A percentile compares a stretch with the other conserved stretches of the same genome.
Conservation (phyloP, 495 filamentous ascomycete species). For the Hyaloscypha finlandica region DNA sequence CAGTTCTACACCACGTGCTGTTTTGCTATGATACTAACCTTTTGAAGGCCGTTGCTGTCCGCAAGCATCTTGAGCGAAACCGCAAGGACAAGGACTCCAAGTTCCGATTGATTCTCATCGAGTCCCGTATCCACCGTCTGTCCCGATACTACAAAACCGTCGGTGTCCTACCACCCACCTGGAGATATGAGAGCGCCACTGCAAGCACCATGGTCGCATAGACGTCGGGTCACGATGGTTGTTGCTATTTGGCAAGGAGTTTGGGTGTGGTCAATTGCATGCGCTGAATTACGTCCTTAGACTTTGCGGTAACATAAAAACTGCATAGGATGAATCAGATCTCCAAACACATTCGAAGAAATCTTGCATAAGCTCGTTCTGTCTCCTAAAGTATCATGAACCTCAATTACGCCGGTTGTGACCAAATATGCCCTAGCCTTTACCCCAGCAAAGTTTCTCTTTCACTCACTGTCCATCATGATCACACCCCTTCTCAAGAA, state of each 20-base stretch:
- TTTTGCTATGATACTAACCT: slow-evolving; percentile 3
- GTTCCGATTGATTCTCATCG: slow-evolving; percentile 99
- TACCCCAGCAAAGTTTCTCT: neutral
- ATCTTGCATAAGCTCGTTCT: neutral
- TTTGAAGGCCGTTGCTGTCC: slow-evolving; percentile 87
- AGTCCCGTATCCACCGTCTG: slow-evolving; percentile 99
- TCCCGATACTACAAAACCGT: slow-evolving; percentile 98
- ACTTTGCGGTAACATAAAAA: slow-evolving; percentile 27
- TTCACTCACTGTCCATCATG: neutral
- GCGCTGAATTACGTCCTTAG: slow-evolving; percentile 17
- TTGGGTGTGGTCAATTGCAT: slow-evolving; percentile 33
- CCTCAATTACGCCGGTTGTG: neutral
- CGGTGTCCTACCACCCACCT: slow-evolving; percentile 95
- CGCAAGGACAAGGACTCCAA: slow-evolving; percentile 99
- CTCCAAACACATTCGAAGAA: slow-evolving; percentile 25
- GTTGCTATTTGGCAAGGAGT: slow-evolving; percentile 31
- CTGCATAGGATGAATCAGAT: slow-evolving; percentile 26
- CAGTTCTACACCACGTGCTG: neutral
- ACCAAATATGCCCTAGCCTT: neutral
- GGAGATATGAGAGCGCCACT: slow-evolving; percentile 86
- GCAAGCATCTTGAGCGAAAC: slow-evolving; percentile 99
- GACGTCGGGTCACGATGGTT: slow-evolving; percentile 9
- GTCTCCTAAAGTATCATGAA: neutral
- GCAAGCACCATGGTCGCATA: slow-evolving; percentile 68
- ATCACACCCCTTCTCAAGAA: neutral